Conservation (phyloP, 2,329 filamentous ascomycete species). For the Phaeophleospora eucalypticola region DNA sequence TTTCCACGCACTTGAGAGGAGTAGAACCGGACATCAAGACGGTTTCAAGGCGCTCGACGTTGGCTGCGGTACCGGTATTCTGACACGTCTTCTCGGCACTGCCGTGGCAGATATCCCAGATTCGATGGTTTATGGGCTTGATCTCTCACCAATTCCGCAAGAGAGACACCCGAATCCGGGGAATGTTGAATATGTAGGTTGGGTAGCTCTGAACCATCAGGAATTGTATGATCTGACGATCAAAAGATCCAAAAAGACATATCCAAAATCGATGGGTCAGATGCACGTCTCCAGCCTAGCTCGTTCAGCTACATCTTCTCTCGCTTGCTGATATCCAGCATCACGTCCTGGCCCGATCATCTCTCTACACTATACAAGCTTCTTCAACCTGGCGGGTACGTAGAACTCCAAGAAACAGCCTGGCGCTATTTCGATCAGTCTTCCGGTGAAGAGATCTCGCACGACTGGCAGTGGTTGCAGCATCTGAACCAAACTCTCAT, state of each 20-base stretch:
- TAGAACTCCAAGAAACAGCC: neutral
- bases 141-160: neutral
- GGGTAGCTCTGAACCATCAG: neutral
- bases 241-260: neutral
- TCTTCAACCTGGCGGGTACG: neutral
- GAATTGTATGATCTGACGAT: no score
- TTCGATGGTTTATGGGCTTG: neutral
- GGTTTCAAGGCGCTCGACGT: neutral
- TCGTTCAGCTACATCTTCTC: neutral
- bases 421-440: neutral
- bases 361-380: neutral
- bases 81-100: neutral
- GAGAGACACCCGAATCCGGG: neutral
- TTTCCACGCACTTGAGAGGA: neutral
- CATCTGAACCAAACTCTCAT: neutral
- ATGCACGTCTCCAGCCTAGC: neutral
- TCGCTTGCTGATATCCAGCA: neutral
- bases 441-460: neutral
- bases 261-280: neutral
- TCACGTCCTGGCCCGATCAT: neutral
- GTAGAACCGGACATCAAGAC: neutral
- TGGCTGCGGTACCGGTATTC: neutral
- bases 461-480: neutral
- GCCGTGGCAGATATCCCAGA: neutral
- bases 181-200: neutral